Base-by-base conservation (phyloP, 768 basidiomycete genomes). In the Tylopilus sp. region DNA sequence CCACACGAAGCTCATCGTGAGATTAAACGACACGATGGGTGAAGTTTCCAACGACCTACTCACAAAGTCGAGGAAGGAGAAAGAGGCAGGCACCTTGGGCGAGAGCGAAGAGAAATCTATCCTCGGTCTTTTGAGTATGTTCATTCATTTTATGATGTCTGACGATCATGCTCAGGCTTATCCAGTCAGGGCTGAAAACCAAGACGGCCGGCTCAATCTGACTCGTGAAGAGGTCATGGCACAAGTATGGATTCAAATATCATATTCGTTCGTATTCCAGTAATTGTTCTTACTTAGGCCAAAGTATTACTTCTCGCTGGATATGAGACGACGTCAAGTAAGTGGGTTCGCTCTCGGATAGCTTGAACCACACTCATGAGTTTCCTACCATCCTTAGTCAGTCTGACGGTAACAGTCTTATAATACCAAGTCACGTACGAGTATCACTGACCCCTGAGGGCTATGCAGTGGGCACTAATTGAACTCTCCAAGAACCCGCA, bases 391-490 rank as follows among this genome's bases (percentile, higher is more conserved):
- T 25, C 6, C 31, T 12, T 4, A 57, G 56, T 57, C 33, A 57
- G 56, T 39, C 36, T 57, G 20, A 57, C 56, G 42, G 56, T 57
- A 52, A 13, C 41, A 28, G 12, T 9, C 15, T 4, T 18, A 6
- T 4, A n/a, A 10, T 6, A 20, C 41, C 21, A 11, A 18, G 30
- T 5, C 5, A 1, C n/a, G 2, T 7, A 22, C n/a, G n/a, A n/a
- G n/a, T 25, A 36, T 21, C n/a, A n/a, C 18, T 51, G 6, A 57
- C 9, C 1, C 40, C 4, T 18, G 25, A 28, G 41, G 13, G 3
- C 9, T 11, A 13, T 18, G 15, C 30, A 61, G 60, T 84, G 82
- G 80, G 77, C 80, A 3, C 67, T 85, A 0, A 77, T 83, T 28
- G 82, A 83, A 58, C 75, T 84, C 1, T 70, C 71, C 7, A 70